These are phyloP conservation scores for Pinus albicaulis DNA, from an alignment of 75 land plant species.

Conservation along the genomic window DNA sequence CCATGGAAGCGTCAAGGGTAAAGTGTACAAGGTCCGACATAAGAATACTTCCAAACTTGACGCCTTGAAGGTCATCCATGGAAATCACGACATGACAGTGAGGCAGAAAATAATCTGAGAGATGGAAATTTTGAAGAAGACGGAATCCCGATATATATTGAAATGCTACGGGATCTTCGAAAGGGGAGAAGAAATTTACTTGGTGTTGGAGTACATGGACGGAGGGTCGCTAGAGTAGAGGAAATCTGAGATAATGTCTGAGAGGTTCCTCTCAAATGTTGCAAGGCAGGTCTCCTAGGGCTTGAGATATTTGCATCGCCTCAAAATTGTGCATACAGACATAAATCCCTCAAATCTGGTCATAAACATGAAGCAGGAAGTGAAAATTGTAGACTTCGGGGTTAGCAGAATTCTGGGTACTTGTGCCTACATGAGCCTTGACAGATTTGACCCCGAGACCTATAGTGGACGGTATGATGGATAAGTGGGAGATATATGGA, in stretches of 20 bases:
- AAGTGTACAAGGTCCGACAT: constrained; percentile 68
- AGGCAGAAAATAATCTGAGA: constrained; percentile 41
- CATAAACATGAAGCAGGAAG: constrained; percentile 34
- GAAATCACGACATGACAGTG: constrained; percentile 24
- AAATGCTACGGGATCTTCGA: constrained; percentile 46
- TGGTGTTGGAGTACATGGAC: constrained; percentile 54
- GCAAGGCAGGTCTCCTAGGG: constrained; percentile 65
- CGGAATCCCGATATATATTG: constrained; percentile 46
- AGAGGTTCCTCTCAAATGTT: constrained; percentile 32
- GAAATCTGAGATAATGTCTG: no score
- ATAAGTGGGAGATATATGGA: constrained; percentile 86
- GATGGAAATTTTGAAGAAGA: no score
- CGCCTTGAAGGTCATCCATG: constrained; percentile 76
- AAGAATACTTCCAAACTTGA: constrained; percentile 31
- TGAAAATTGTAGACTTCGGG: no score
- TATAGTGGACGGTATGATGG: constrained; percentile 66
- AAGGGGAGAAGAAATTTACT: constrained; percentile 28
- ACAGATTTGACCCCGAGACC: constrained; percentile 71
- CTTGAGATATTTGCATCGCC: constrained; percentile 65
- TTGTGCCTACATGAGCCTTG: no score
- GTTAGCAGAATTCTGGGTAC: no score
- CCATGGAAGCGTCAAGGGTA: constrained; percentile 70
- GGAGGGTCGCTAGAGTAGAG: constrained; percentile 43
- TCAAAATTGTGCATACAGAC: constrained; percentile 83
- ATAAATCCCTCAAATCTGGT: constrained; percentile 89